Percentiles rank a stretch among this genome's conserved stretches.
These are phyloP conservation scores for Salix purpurea DNA, from an alignment of 345 rosid genomes.

Conservation along the genomic window DNA sequence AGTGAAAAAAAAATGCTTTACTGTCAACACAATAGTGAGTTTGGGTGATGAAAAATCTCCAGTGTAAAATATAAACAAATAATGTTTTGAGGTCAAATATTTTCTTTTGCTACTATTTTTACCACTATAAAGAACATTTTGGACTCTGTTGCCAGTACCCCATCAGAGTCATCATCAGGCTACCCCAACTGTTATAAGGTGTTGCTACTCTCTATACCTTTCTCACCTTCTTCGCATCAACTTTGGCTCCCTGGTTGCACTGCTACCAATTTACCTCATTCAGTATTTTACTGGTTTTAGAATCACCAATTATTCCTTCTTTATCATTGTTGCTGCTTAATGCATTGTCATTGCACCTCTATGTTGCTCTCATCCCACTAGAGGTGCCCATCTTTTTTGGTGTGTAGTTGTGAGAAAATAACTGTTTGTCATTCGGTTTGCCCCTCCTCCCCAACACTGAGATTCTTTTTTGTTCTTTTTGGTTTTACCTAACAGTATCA, in stretches of 20 bases:
- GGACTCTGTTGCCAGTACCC: neutral
- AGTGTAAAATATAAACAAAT: neutral
- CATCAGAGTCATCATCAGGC: neutral
- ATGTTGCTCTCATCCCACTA: neutral
- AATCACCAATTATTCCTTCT: neutral
- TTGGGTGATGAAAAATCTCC: neutral
- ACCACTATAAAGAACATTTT: neutral
- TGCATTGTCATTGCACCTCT: neutral
- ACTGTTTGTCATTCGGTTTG: neutral
- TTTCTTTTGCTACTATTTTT: neutral
- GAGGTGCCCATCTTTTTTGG: neutral
- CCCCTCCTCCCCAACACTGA: neutral
- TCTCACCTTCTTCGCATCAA: neutral
- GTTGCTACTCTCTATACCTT: neutral
- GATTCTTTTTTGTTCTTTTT: neutral
- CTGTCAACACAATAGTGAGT: neutral
- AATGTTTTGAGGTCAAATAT: neutral
- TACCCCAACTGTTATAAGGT: neutral
- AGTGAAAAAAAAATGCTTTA: neutral
- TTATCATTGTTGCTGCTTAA: neutral
- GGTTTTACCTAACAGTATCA: neutral
- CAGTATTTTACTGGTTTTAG: neutral
- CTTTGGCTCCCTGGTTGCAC: neutral
- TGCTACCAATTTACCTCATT: too few relatives aligned
- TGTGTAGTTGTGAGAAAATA: neutral